Percentiles rank a stretch among this genome's conserved stretches.
Evolutionary conservation across 257 asterid species (phyloP).

Genomic region (Solanum chiquidenum): DNA sequence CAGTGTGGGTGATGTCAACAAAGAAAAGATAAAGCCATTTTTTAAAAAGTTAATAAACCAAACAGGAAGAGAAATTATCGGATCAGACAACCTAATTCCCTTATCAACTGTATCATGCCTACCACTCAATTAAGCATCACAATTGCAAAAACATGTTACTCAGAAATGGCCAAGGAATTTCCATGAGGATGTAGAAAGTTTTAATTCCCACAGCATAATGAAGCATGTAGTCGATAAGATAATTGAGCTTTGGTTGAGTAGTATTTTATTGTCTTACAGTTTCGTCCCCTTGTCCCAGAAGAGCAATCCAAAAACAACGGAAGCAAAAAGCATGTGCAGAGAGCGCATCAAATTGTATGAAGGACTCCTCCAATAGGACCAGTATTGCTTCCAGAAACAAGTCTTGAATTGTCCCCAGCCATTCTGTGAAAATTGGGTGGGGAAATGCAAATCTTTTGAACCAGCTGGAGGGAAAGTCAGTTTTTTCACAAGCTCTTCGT

Average conservation of each 20-base stretch:
- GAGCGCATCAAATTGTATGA: slow-evolving; percentile 45
- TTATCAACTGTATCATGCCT: neutral
- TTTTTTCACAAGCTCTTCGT: slow-evolving; percentile 23
- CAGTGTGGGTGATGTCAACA: neutral
- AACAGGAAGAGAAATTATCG: neutral
- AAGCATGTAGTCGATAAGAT: neutral
- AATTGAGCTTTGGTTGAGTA: neutral
- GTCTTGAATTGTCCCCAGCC: slow-evolving; percentile 49
- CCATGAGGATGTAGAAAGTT: neutral
- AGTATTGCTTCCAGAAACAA: slow-evolving; percentile 55
- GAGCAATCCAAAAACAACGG: slow-evolving; percentile 27
- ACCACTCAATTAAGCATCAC: neutral
- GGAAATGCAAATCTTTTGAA: slow-evolving; percentile 35
- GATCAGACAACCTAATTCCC: neutral
- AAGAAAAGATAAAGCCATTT: neutral
- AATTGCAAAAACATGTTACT: neutral
- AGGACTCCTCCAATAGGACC: slow-evolving; percentile 70
- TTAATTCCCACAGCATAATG: neutral
- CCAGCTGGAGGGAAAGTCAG: slow-evolving; percentile 28
- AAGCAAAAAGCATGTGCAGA: slow-evolving; percentile 19
- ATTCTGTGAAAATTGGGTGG: slow-evolving; percentile 29
- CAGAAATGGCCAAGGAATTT: neutral
- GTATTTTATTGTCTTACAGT: slow-evolving; percentile 21
- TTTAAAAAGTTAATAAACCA: neutral
- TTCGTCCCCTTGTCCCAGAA: slow-evolving; percentile 42